A percentile compares a stretch with the other conserved stretches of the same genome.
These are phyloP conservation scores for Paramarasmius palmivorus DNA, from an alignment of 1,284 basidiomycete genomes.

Conservation along the genomic window DNA sequence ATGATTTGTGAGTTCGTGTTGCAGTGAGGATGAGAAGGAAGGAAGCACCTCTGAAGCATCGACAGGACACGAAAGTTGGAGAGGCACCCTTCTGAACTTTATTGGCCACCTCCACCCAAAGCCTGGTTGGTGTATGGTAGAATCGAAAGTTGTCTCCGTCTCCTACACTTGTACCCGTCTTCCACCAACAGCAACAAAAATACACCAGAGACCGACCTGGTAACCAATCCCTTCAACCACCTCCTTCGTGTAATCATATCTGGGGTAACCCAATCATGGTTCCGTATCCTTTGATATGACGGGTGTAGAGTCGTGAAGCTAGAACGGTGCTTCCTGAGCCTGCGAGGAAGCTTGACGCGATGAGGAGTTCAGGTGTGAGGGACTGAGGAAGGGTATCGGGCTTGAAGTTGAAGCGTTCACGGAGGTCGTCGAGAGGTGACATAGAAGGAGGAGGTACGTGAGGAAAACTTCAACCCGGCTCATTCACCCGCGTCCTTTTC, in stretches of 20 bases:
- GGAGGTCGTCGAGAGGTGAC: neutral
- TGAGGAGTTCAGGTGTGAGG: slow-evolving; percentile 7
- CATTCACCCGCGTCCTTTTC: too few species aligned
- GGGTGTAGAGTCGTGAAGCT: slow-evolving; percentile 42
- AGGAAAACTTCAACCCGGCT: too few species aligned
- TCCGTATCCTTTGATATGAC: slow-evolving; percentile 64
- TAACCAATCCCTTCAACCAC: slow-evolving; percentile 76
- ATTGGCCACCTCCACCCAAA: slow-evolving; percentile 74
- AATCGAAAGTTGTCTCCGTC: slow-evolving; percentile 82
- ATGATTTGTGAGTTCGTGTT: too few species aligned
- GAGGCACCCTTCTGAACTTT: slow-evolving; percentile 67
- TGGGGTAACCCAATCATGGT: slow-evolving; percentile 65
- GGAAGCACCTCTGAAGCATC: too few species aligned
- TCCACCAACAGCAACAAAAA: slow-evolving; percentile 3
- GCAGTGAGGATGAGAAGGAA: too few species aligned
- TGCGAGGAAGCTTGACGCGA: slow-evolving; percentile 18
- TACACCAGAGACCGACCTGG: slow-evolving; percentile 50
- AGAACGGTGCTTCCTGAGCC: slow-evolving; percentile 37
- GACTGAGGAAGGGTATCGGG: neutral
- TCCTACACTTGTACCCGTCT: slow-evolving; percentile 58
- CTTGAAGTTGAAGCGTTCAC: neutral
- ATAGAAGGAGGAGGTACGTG: neutral
- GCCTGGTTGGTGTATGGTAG: slow-evolving; percentile 83
- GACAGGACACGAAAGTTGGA: neutral
- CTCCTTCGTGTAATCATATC: slow-evolving; percentile 51